A percentile compares a stretch with the other conserved stretches of the same genome.
Conservation (phyloP, 2,329 filamentous ascomycete genomes). For the Apiospora sp. region DNA sequence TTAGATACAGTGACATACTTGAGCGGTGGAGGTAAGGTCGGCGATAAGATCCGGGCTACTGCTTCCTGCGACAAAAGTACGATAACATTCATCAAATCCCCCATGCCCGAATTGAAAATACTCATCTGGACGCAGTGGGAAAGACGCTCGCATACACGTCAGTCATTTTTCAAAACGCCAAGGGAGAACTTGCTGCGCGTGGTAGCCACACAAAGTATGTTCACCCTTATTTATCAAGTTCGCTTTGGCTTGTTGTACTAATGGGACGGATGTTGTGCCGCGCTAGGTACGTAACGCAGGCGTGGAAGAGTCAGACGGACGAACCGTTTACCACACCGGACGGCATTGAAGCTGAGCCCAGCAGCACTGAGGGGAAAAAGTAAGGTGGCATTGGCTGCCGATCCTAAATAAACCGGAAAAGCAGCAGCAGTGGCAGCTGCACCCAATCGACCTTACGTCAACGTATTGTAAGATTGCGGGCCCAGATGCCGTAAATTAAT, state of each 20-base stretch:
- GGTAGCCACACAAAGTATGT: constrained; percentile 71
- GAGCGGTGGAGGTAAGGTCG: constrained; percentile 63
- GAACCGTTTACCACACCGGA: constrained; percentile 35
- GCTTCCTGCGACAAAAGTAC: constrained; percentile 70
- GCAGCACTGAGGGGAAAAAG: constrained; percentile 25
- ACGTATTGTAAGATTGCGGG: constrained; percentile 14
- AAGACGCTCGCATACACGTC: constrained; percentile 69
- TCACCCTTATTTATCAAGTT: constrained; percentile 32
- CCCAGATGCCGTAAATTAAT: constrained; percentile 4
- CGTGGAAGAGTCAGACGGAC: constrained; percentile 38
- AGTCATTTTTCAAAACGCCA: constrained; percentile 64
- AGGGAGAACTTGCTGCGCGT: constrained; percentile 66
- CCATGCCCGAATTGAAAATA: not conserved
- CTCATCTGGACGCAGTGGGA: constrained; percentile 55
- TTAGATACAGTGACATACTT: constrained; percentile 65
- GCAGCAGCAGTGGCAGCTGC: not conserved
- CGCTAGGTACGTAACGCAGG: constrained; percentile 50
- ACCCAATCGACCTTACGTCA: not conserved
- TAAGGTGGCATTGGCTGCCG: not conserved
- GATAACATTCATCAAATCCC: constrained; percentile 29
- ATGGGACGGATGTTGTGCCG: too few relatives aligned
- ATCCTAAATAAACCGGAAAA: not conserved
- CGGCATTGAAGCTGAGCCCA: constrained; percentile 32
- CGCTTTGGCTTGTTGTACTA: constrained; percentile 31
- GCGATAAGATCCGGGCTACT: constrained; percentile 62